Evolutionary conservation across 257 asterid genomes (phyloP), one percentile per base, ranked within the genome.

Genomic region (Mitragyna speciosa): DNA sequence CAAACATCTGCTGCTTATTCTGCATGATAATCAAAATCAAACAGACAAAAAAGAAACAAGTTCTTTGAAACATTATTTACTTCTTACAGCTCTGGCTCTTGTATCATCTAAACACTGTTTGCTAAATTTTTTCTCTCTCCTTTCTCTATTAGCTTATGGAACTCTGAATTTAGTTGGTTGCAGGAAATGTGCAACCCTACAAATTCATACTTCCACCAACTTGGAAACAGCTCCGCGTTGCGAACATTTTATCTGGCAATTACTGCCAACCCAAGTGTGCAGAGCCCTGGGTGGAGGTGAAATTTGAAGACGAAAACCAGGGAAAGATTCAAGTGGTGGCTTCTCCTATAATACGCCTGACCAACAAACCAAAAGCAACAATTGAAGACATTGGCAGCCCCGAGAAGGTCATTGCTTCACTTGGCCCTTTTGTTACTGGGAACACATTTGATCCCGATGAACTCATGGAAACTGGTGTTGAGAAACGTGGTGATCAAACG

Each of bases 231-330:
- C 63, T 85, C 70, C 90, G 98, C 0, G 77, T 93, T 11, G 99
- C 98, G n/a, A 96, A 96, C 86, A 96, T 96, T 71, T 78, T 96
- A 6, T 96, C 97, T 0, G 99, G 99, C n/a, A 96, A 94, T 70
- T 96, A 96, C 73, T 96, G 98, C 89, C 99, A 96, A 81, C 99
- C 99, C 4, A 96, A 94, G 89, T 96, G 98, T 76, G 99, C 99
- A 2, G 99, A 94, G 88, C 99, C 99, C 0, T 94, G 99, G 98
- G 80, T 96, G 12, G 98, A 96, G 92, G 98, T 96, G 26, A 96
- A 92, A 76, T 96, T 96, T 76, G 98, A 96, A 85, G 89, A 94
- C 67, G 97, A 84, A 63, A 92, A 87, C 75, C 97, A 94, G 82
- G 99, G 99, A 4, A 92, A 87, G 75, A 76, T 93, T 73, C 99